These are phyloP conservation scores for Trifolium fragiferum DNA, from an alignment of 306 rosid genomes.

Conservation along the genomic window DNA sequence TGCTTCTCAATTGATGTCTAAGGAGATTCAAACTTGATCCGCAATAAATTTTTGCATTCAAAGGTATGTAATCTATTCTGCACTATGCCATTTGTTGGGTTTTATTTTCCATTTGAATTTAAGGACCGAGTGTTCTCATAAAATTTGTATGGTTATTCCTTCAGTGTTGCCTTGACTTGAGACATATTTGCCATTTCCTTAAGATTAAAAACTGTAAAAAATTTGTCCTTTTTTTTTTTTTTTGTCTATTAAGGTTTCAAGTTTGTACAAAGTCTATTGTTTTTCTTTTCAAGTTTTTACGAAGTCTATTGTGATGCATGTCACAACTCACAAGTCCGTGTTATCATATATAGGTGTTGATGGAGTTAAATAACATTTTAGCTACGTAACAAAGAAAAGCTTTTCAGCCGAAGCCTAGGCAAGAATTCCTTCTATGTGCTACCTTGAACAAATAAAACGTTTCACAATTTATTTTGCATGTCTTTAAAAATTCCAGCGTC, in stretches of 20 bases:
- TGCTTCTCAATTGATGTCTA: conserved; percentile 64
- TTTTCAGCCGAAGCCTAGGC: conserved; percentile 25
- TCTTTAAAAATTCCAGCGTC: conserved; percentile 26
- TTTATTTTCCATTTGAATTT: conserved; percentile 32
- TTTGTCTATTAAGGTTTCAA: conserved; percentile 31
- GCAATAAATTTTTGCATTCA: conserved; percentile 31
- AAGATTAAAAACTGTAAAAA: conserved; percentile 25
- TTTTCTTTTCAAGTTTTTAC: conserved; percentile 25
- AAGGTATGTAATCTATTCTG: conserved; percentile 46
- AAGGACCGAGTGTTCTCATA: conserved; percentile 31
- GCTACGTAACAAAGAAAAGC: neutral
- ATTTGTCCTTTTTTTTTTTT: neutral
- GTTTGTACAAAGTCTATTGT: conserved; percentile 21
- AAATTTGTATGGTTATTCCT: conserved; percentile 31
- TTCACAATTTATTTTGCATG: conserved; percentile 3
- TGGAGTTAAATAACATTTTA: neutral
- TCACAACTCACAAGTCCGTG: conserved; percentile 21
- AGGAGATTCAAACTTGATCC: conserved; percentile 59
- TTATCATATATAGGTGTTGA: neutral
- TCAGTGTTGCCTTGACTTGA: conserved; percentile 34
- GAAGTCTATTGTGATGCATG: conserved; percentile 28
- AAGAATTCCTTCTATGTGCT: conserved; percentile 8
- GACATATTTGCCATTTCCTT: conserved; percentile 23
- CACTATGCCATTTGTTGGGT: conserved; percentile 22
- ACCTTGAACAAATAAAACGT: neutral